A percentile compares a stretch with the other conserved stretches of the same genome.
phyloP scores from a whole-genome alignment of 768 basidiomycete genomes.

The Filobasidium wieringae region DNA sequence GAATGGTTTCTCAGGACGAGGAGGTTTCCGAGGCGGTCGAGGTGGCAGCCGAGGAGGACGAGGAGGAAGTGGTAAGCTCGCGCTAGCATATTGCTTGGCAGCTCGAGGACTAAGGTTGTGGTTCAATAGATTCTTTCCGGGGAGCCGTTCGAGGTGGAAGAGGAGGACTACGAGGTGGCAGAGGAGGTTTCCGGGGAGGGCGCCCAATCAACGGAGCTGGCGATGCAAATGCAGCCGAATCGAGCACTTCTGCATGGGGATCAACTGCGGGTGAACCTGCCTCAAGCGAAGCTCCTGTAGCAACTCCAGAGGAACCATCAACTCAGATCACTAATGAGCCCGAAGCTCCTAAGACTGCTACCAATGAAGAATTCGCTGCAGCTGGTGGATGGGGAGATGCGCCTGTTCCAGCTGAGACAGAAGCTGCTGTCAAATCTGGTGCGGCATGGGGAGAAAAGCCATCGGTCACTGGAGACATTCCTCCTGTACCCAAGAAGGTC shows the following conservation, averaged over 20 bases:
- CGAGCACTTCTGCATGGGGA: conserved; percentile 12
- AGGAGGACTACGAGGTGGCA: conserved; percentile 36
- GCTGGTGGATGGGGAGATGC: conserved; percentile 37
- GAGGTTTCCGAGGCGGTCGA: conserved; percentile 32
- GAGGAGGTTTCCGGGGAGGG: conserved; percentile 30
- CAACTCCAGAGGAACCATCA: neutral
- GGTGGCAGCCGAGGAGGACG: conserved; percentile 31
- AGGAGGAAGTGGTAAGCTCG: conserved; percentile 27
- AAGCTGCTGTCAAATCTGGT: conserved; percentile 32
- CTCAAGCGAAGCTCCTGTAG: conserved; percentile 4
- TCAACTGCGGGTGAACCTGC: neutral
- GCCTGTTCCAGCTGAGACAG: conserved; percentile 29
- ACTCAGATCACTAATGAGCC: neutral
- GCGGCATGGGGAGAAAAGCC: conserved; percentile 15
- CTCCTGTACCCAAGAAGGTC: conserved; percentile 21
- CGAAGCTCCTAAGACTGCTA: conserved; percentile 14
- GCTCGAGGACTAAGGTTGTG: neutral
- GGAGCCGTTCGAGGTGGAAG: conserved; percentile 30
- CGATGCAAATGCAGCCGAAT: conserved; percentile 8
- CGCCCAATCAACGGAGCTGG: conserved; percentile 6
- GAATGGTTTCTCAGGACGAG: conserved; percentile 12
- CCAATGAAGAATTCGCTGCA: conserved; percentile 32
- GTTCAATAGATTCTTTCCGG: conserved; percentile 20
- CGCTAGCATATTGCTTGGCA: neutral
- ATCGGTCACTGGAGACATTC: conserved; percentile 9